Base-by-base conservation (phyloP, 768 basidiomycete species). In the Pisolithus tinctorius region DNA sequence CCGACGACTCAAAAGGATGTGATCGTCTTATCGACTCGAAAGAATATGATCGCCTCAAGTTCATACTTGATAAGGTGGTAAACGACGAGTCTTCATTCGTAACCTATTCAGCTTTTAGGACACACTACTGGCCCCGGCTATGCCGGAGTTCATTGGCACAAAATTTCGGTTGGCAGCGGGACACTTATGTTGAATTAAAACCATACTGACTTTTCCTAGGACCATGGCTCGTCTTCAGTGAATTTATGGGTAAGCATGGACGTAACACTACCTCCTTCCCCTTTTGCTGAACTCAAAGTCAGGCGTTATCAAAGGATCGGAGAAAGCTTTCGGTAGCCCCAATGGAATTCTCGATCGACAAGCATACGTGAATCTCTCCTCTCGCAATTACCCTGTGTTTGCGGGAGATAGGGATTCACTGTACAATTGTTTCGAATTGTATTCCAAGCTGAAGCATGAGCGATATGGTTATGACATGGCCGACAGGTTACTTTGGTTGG, bases 281-380 rank as follows among this genome's bases (percentile, higher is more conserved):
- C 37, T 30, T 41, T 8, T 4, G 14, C 34, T 34, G 34, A 34
- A 45, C 40, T 14, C 11, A 4, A 13, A 40, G 20, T 23, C 23
- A 62, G 84, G 84, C 31, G 77, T 83, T 5, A 81, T 88, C 54
- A 76, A 80, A 58, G 86, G 86, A 17, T 84, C 85, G 0, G 83
- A 86, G 59, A 65, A 68, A 43, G 69, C 83, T 0, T 49, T 80
- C 6, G 49, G 49, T 0, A 65, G 57, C 47, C 60, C 59, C 1
- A 55, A 61, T 3, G 65, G 75, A 3, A 73, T 67, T 60, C 68
- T 87, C 3, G 72, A 76, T 46, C 62, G 64, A 37, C 52, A 61
- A 1, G 57, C 69, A 0, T 88, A 88, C 57, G 58, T 69, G 34
- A 57, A 59, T 29, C 70, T 83, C 26, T 78, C 83, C 42, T 55